Percentiles rank a stretch among this genome's conserved stretches.
Conservation (phyloP, 306 rosid species). For the Acacia acuminata region DNA sequence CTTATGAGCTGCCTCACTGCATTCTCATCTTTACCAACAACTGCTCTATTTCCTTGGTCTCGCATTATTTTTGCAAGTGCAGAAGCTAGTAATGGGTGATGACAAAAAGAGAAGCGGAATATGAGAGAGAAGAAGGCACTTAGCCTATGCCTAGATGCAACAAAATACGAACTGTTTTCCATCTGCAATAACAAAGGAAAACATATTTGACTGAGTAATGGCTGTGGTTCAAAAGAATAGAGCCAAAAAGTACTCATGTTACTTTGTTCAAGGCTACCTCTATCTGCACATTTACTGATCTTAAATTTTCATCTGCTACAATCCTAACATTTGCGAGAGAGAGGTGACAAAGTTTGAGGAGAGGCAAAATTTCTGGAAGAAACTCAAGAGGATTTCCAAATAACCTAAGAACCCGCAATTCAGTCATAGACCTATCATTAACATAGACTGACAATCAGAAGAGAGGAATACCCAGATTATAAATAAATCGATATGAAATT, state of each 20-base stretch:
- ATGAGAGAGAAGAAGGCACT: constrained; percentile 95
- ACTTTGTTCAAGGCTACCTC: constrained; percentile 59
- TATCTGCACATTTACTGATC: constrained; percentile 93
- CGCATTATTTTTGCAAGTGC: constrained; percentile 93
- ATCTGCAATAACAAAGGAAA: constrained; percentile 65
- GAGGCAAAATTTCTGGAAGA: constrained; percentile 94
- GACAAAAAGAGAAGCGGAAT: constrained; percentile 97
- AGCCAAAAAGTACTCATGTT: constrained; percentile 1
- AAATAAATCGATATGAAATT: constrained; percentile 30
- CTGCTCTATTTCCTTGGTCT: constrained; percentile 83
- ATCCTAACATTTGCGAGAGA: constrained; percentile 94
- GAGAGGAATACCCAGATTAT: constrained; percentile 44
- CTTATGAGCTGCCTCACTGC: constrained; percentile 97
- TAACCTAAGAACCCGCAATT: constrained; percentile 83
- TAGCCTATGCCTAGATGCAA: constrained; percentile 91
- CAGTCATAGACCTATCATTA: constrained; percentile 91
- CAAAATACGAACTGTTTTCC: constrained; percentile 89
- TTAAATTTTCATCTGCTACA: constrained; percentile 88
- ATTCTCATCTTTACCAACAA: constrained; percentile 94
- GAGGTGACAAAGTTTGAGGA: constrained; percentile 84
- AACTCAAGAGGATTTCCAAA: constrained; percentile 97
- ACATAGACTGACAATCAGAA: constrained; percentile 43
- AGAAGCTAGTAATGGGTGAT: constrained; percentile 95
- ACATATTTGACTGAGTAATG: constrained; percentile 25
- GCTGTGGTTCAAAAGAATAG: constrained; percentile 22